Percentiles rank a stretch among this genome's conserved stretches.
phyloP scores from a whole-genome alignment of 495 filamentous ascomycete genomes.

The Annulohypoxylon nitens region DNA sequence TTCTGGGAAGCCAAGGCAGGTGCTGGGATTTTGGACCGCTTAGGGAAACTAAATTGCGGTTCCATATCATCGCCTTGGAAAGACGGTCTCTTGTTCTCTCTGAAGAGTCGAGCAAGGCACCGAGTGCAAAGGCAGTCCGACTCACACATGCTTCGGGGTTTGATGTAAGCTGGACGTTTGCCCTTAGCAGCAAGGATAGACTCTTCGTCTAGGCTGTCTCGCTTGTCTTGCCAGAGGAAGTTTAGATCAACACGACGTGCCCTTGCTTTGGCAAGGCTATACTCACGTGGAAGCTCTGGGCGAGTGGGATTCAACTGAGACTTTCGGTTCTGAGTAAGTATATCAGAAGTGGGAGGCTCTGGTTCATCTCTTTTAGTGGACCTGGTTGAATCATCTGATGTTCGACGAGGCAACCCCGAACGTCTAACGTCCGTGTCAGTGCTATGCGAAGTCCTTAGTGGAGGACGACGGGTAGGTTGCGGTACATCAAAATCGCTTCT shows the following conservation, averaged over 20 bases:
- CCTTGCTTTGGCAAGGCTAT: not conserved
- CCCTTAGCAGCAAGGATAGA: slow-evolving; percentile 25
- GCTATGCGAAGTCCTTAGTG: not conserved
- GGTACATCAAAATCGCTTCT: not conserved
- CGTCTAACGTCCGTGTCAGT: not conserved
- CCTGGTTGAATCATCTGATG: not conserved
- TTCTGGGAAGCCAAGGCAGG: not conserved
- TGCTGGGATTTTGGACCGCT: not conserved
- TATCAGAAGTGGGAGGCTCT: not conserved
- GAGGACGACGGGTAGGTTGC: not conserved
- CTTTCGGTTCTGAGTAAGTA: not conserved
- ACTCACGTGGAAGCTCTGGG: not conserved
- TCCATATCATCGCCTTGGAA: not conserved
- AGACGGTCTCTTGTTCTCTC: not conserved
- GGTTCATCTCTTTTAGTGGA: not conserved
- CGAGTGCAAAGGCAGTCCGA: not conserved
- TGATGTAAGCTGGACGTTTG: not conserved
- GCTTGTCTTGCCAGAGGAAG: slow-evolving; percentile 10
- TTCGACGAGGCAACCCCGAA: not conserved
- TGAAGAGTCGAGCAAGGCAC: not conserved
- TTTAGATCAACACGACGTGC: not conserved
- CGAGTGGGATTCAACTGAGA: not conserved
- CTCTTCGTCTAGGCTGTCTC: slow-evolving; percentile 24
- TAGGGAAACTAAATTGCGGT: not conserved
- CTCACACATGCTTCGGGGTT: not conserved